Conservation (phyloP, 2,329 filamentous ascomycete species). For the Coniochaeta sp. region DNA sequence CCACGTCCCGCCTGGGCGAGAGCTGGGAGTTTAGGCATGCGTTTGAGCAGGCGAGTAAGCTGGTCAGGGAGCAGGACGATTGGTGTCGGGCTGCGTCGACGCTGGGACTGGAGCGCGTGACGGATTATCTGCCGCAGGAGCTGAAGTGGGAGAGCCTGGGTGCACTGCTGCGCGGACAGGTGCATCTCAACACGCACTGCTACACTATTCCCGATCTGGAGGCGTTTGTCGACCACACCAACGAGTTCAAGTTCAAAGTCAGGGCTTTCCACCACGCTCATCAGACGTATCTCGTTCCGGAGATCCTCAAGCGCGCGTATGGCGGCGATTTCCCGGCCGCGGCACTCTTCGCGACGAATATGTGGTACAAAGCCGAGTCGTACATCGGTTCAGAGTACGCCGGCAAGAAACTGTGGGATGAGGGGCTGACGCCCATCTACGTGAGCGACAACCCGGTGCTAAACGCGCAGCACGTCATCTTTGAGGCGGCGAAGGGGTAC, state of each 20-base stretch:
- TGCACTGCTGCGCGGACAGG: constrained; percentile 59
- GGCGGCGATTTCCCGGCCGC: constrained; percentile 46
- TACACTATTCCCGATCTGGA: constrained; percentile 65
- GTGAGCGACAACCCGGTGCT: constrained; percentile 66
- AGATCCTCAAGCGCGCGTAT: constrained; percentile 53
- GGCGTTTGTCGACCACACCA: constrained; percentile 62
- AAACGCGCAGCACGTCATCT: constrained; percentile 63
- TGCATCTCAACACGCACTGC: constrained; percentile 65
- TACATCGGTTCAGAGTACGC: constrained; percentile 59
- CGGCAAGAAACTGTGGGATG: constrained; percentile 58
- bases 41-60: constrained; percentile 52
- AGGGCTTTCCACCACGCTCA: constrained; percentile 66
- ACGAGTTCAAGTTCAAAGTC: constrained; percentile 63
- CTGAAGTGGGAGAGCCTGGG: constrained; percentile 56
- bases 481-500: constrained; percentile 55
- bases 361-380: constrained; percentile 65
- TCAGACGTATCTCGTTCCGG: constrained; percentile 58
- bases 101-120: constrained; percentile 42
- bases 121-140: constrained; percentile 53
- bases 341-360: constrained; percentile 65
- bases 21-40: constrained; percentile 63
- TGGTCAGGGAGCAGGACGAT: constrained; percentile 57
- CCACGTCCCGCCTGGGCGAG: constrained; percentile 58
- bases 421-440: constrained; percentile 58
- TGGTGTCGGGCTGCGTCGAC: constrained; percentile 55